Evolutionary conservation across 306 rosid species (phyloP).

Genomic region (Clitoria ternatea): DNA sequence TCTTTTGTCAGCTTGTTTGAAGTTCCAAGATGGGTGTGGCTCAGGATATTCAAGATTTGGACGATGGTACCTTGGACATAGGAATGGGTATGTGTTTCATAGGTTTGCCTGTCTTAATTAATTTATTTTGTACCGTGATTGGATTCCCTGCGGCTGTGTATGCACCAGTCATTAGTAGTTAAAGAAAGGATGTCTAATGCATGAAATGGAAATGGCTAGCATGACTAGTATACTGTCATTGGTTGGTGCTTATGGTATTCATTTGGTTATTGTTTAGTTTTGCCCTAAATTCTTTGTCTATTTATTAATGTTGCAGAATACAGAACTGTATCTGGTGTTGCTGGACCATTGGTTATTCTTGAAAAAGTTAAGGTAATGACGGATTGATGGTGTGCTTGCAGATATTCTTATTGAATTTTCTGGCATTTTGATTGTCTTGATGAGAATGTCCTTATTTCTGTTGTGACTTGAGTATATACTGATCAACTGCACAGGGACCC

Average conservation of each 20-base stretch:
- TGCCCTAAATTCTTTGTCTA: conserved; percentile 5
- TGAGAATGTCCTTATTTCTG: neutral
- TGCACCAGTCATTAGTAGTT: neutral
- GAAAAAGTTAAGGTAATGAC: conserved; percentile 88
- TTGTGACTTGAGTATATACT: conserved; percentile 6
- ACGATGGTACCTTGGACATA: conserved; percentile 82
- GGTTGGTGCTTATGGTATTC: conserved; percentile 10
- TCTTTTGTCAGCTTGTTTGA: conserved; percentile 28
- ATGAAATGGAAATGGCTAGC: neutral
- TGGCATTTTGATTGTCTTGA: conserved; percentile 3
- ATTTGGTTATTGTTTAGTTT: neutral
- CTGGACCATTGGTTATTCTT: conserved; percentile 98
- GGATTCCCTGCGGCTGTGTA: neutral
- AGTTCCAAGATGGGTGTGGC: conserved; percentile 64
- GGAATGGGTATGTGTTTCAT: conserved; percentile 77
- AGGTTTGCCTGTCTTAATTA: conserved; percentile 9
- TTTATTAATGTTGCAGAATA: conserved; percentile 61
- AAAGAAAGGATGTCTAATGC: neutral
- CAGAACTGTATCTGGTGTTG: conserved; percentile 98
- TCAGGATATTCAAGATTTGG: conserved; percentile 48
- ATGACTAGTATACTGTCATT: neutral
- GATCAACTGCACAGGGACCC: conserved; percentile 72
- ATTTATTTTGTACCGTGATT: conserved; percentile 7
- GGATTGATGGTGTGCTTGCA: neutral
- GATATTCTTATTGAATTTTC: neutral